Evolutionary conservation across 345 rosid genomes (phyloP).

Genomic region (Bruguiera sexangula): DNA sequence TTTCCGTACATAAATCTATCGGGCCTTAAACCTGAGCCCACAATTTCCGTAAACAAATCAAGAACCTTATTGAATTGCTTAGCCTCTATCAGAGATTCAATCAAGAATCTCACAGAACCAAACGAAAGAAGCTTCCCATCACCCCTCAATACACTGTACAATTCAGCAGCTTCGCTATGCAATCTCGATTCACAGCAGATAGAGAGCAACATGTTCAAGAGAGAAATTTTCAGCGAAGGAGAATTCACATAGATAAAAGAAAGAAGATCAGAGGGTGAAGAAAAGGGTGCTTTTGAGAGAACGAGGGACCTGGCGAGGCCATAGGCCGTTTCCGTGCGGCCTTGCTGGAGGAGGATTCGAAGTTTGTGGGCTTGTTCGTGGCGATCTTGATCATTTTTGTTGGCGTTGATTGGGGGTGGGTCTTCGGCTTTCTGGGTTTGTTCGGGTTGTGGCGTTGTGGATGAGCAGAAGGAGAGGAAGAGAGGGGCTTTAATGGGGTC

Average conservation of each 20-base stretch:
- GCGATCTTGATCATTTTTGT: conserved; percentile 27
- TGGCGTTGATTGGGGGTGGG: neutral
- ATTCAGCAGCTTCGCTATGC: conserved; percentile 42
- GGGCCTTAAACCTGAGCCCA: conserved; percentile 47
- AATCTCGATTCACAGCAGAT: conserved; percentile 42
- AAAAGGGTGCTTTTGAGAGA: conserved; percentile 36
- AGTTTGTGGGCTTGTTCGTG: conserved; percentile 40
- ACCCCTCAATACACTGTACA: conserved; percentile 39
- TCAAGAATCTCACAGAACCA: conserved; percentile 34
- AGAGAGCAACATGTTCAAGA: conserved; percentile 45
- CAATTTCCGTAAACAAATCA: conserved; percentile 46
- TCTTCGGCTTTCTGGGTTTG: conserved; percentile 1
- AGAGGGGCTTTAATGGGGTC: neutral
- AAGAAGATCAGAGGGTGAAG: conserved; percentile 49
- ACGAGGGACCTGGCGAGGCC: conserved; percentile 39
- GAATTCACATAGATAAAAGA: conserved; percentile 40
- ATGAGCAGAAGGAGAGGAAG: conserved; percentile 3
- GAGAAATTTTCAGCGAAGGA: conserved; percentile 39
- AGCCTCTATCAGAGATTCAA: conserved; percentile 40
- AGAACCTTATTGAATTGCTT: conserved; percentile 43
- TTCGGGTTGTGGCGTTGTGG: neutral
- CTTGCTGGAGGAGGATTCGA: conserved; percentile 52
- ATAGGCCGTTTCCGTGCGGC: conserved; percentile 45
- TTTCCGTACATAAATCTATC: conserved; percentile 57
- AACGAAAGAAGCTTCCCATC: conserved; percentile 51